Conservation (phyloP, 2,329 filamentous ascomycete species). For the Fusarium robinianum region DNA sequence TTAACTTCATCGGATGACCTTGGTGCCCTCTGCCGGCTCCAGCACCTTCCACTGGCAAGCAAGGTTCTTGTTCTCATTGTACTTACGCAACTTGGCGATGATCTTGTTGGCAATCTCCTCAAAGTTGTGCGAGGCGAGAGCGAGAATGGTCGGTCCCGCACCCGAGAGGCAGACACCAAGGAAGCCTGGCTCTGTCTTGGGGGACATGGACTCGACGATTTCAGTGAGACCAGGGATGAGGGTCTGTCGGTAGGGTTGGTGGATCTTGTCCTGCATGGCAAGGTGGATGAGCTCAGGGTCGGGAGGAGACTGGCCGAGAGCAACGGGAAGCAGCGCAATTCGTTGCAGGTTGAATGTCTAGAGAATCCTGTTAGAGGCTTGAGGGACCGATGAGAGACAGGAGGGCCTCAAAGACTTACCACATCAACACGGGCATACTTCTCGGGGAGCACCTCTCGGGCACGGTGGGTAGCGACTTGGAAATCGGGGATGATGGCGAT, state of each 20-base stretch:
- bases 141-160: constrained; percentile 92
- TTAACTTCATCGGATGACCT: constrained; percentile 46
- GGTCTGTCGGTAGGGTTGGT: constrained; percentile 91
- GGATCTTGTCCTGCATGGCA: constrained; percentile 98
- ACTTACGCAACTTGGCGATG: constrained; percentile 71
- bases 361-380: too few relatives aligned
- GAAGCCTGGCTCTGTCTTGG: constrained; percentile 81
- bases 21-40: constrained; percentile 78
- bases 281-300: constrained; percentile 94
- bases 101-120: constrained; percentile 82
- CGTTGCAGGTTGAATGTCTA: constrained; percentile 93
- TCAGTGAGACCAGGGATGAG: constrained; percentile 91
- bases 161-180: constrained; percentile 94
- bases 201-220: constrained; percentile 89
- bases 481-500: constrained; percentile 96
- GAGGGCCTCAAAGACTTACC: constrained; percentile 56
- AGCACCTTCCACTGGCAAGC: constrained; percentile 85
- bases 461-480: constrained; percentile 91
- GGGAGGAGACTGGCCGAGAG: constrained; percentile 85
- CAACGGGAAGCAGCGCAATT: constrained; percentile 86
- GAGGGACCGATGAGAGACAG: too few relatives aligned
- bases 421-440: constrained; percentile 81
- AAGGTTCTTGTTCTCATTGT: constrained; percentile 63
- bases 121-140: constrained; percentile 88
- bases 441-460: constrained; percentile 80